Percentiles rank a stretch among this genome's conserved stretches.
These are phyloP conservation scores for Entamoeba invadens DNA, from an alignment of 208 protist species.

Conservation along the genomic window DNA sequence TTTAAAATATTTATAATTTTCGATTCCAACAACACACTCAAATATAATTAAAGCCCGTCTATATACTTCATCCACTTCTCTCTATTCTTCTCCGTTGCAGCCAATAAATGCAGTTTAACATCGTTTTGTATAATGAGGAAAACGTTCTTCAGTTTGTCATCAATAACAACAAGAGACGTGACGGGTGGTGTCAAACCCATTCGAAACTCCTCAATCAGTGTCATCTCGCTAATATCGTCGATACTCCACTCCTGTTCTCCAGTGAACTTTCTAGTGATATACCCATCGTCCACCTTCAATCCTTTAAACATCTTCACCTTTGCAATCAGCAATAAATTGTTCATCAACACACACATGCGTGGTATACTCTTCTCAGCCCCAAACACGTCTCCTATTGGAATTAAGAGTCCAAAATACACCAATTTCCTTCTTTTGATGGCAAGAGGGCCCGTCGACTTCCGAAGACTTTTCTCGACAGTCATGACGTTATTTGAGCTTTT, in stretches of 20 bases:
- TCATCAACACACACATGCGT: background rate
- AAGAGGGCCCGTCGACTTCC: background rate
- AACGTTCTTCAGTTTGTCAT: background rate
- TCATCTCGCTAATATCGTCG: background rate
- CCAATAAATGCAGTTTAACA: background rate
- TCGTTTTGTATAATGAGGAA: background rate
- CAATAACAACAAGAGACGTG: background rate
- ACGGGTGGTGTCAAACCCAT: background rate
- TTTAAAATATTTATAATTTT: too few relatives aligned
- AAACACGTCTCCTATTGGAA: background rate
- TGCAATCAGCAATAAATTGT: background rate
- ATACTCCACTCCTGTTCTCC: background rate
- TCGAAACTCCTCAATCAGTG: background rate
- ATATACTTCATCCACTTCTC: background rate
- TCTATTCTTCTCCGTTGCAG: background rate
- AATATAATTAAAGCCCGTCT: too few relatives aligned
- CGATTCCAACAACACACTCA: too few relatives aligned
- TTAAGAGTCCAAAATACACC: background rate
- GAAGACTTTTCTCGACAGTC: background rate
- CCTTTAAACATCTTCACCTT: background rate
- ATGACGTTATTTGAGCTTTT: background rate
- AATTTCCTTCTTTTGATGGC: background rate
- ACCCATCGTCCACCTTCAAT: background rate
- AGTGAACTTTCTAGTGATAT: background rate
- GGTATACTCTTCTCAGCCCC: background rate